Evolutionary conservation across 768 basidiomycete species (phyloP), one percentile per base, ranked within the genome.

Genomic region (Zangia roseola): DNA sequence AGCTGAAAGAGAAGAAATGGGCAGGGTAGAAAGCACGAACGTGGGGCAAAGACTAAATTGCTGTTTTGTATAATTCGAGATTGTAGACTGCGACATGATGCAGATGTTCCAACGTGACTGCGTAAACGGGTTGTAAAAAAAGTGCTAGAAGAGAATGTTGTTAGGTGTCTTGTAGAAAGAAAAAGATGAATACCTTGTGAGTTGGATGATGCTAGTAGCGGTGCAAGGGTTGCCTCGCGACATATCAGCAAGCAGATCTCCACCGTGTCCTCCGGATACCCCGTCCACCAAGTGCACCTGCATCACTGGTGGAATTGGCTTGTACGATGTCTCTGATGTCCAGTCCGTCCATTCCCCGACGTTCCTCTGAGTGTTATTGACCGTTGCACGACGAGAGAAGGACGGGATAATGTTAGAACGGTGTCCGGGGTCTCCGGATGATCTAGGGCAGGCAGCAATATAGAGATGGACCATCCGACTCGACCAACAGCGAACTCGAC

Each of bases 41-140:
- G 88, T 79, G 91, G 91, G 91, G 91, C 89, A 79, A 83, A 86
- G 84, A 93, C 88, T 93, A 92, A 80, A 93, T 81, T 81, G 80
- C 62, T 76, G 78, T 77, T 86, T 83, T 65, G 74, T 74, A 71
- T 76, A 73, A 86, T 83, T 91, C 61, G 82, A 81, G 74, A 82
- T 82, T 48, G 75, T 79, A 63, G 74, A 72, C 75, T 82, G 78
- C 76, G 86, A 88, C 88, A 90, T 91, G 74, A 62, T n/a, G n/a
- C n/a, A n/a, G n/a, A n/a, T 72, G 70, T 86, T 86, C 90, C 89
- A 89, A 90, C 82, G 88, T 90, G 85, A 71, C 78, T 72, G 54
- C 46, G 43, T 26, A 46, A 12, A 35, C 7, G 51, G 40, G 53
- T 38, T 47, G 45, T 43, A 4, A 3, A 38, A n/a, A 10, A 35